Evolutionary conservation across 1,284 basidiomycete genomes (phyloP), one percentile per base, ranked within the genome.

Genomic region (Sanghuangporus sanghuang): DNA sequence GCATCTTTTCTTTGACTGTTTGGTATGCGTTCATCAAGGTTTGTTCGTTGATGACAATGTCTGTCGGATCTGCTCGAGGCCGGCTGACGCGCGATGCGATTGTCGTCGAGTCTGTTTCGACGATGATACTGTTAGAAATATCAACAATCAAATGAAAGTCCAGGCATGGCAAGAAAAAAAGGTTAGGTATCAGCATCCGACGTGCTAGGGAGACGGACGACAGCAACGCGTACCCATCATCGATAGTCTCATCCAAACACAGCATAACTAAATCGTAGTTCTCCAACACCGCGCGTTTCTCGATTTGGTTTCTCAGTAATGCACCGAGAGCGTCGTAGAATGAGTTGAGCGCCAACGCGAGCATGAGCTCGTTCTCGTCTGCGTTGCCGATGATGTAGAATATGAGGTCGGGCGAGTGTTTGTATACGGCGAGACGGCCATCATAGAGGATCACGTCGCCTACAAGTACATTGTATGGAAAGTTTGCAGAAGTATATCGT

Each of bases 21-120:
- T 94, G 92, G 77, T 95, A 94, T 42, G 94, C 94, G 72, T 82
- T 95, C 84, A 96, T 82, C 67, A 97, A 82, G 4, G 94, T 96
- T 78, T 98, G 95, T 77, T 99, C 97, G 81, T 98, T 99, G 83
- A 99, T 97, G 67, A 97, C 92, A 68, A 99, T 97, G 71, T 98
- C 96, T 48, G 92, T 92, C 61, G 93, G 90, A 75, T 99, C 97
- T 18, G 96, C 90, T 70, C 88, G 89, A 56, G 97, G 93, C 68
- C 96, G 81, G 68, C 93, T 96, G 56, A 99, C 97, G 64, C 97
- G 82, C 40, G 95, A 95, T 0, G 96, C 95, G 71, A 99, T 97
- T 9, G 96, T 93, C 0, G 93, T 88, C 4, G 95, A 84, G 76
- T 99, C 97, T 1, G 96, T 99, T 76, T 99, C 96, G 55, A 99